A percentile compares a stretch with the other conserved stretches of the same genome.
phyloP scores from a whole-genome alignment of 768 basidiomycete species.

The Tephrocybe sp. region DNA sequence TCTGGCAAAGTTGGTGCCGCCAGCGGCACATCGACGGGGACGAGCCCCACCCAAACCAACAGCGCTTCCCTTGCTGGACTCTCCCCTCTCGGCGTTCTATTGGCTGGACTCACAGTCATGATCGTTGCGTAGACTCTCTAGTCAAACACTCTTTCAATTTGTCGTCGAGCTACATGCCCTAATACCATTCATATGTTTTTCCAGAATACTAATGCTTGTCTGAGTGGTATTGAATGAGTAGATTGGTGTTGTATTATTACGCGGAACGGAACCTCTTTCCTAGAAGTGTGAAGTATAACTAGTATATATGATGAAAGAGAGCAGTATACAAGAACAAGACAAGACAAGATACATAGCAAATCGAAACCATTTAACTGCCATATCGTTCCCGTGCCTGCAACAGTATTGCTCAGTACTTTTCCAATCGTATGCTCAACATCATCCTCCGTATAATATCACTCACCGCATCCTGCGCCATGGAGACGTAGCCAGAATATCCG shows the following conservation, averaged over 20 bases:
- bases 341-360: slow-evolving; percentile 5
- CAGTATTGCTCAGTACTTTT: slow-evolving; percentile 14
- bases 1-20: slow-evolving; percentile 13
- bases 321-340: slow-evolving; percentile 12
- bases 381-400: slow-evolving; percentile 42
- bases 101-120: slow-evolving; percentile 4
- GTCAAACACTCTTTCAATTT: not conserved
- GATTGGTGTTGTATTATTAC: not conserved
- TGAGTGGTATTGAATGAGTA: not conserved
- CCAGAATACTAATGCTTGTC: not conserved
- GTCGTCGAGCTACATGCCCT: not conserved
- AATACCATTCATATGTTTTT: not conserved
- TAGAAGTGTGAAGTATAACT: slow-evolving; percentile 1
- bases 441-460: slow-evolving; percentile 22
- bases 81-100: slow-evolving; percentile 4
- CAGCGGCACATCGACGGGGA: slow-evolving; percentile 13
- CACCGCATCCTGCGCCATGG: slow-evolving; percentile 73
- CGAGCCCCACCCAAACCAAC: slow-evolving; percentile 12
- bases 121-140: slow-evolving; percentile 3
- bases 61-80: slow-evolving; percentile 4
- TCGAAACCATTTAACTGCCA: slow-evolving; percentile 23
- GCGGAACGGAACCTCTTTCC: not conserved
- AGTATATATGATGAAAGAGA: no score
- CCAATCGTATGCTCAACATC: slow-evolving; percentile 5
- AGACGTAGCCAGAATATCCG: slow-evolving; percentile 68